phyloP scores from a whole-genome alignment of 2,329 filamentous ascomycete genomes.

The Hypomyces rosellus region DNA sequence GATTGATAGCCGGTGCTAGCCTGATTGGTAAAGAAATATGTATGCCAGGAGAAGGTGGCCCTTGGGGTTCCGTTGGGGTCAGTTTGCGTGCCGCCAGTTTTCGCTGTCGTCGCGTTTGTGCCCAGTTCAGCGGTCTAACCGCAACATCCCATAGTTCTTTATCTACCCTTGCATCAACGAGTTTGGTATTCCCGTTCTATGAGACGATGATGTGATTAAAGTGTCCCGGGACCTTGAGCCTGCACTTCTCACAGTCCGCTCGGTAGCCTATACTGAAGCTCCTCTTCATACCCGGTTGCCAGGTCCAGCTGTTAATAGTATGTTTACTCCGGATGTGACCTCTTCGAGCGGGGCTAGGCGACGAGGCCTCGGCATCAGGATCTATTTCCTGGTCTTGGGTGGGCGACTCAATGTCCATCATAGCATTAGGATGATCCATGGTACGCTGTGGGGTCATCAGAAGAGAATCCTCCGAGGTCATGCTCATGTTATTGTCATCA shows the following conservation, averaged over 20 bases:
- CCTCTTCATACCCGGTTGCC: conserved; percentile 59
- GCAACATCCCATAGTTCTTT: conserved; percentile 20
- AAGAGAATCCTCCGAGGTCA: conserved; percentile 14
- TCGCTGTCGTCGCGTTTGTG: conserved; percentile 10
- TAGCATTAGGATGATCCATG: conserved; percentile 34
- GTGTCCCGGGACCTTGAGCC: conserved; percentile 67
- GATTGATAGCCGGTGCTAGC: neutral
- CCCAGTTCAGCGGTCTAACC: conserved; percentile 21
- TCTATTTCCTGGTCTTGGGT: conserved; percentile 19
- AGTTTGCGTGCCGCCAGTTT: no score
- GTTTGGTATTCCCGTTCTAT: conserved; percentile 32
- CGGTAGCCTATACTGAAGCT: conserved; percentile 74
- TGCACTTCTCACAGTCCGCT: conserved; percentile 72
- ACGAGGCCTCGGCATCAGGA: conserved; percentile 30
- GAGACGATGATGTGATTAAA: conserved; percentile 73
- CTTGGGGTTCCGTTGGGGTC: no score
- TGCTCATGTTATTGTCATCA: conserved; percentile 29
- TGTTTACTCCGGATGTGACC: conserved; percentile 54
- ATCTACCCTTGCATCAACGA: conserved; percentile 20
- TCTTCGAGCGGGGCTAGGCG: conserved; percentile 44
- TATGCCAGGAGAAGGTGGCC: no score
- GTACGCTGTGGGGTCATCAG: conserved; percentile 24
- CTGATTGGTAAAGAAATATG: no score
- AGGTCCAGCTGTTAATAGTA: conserved; percentile 55
- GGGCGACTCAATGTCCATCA: conserved; percentile 31